Evolutionary conservation across 139 green algal genomes (phyloP), one percentile per base, ranked within the genome.

Genomic region (Trebouxia sp.): DNA sequence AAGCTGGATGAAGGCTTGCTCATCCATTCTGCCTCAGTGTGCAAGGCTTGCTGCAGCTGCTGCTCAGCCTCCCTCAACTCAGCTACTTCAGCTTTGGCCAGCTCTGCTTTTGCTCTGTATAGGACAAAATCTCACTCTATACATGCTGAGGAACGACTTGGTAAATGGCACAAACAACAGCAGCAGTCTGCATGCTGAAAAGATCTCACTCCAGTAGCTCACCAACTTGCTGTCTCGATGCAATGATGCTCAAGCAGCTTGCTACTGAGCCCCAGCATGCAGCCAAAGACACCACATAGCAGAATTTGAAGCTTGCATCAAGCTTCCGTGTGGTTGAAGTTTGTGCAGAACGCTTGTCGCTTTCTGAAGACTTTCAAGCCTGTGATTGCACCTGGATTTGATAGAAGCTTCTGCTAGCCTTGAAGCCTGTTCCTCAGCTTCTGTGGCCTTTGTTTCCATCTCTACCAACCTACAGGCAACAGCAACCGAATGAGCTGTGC

Each of bases 1-100:
- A 41, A 72, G 14, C 12, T 45, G 11, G 62, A 17, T 45, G 62
- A 45, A 26, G 62, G 62, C 62, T 72, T 72, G 62, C 32, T 72
- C n/a, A 32, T 22, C 62, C 62, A 72, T 14, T 72, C 62, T 30
- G 62, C 62, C 11, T 72, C 62, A 72, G n/a, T 72, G 35, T 24
- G 62, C 35, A 72, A n/a, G 37, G 62, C 62, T 37, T 72, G 62
- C 62, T 72, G 62, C 62, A 72, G 43, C 12, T 72, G 62, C 62
- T 72, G 28, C 32, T 72, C 62, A 32, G 43, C 32, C 35, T 72
- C 37, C 35, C 24, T 35, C 35, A 72, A 35, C 32, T 72, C 32
- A 45, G 62, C 62, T 45, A 72, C 62, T 24, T 72, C 62, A 72
- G 62, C 62, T 22, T 43, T 43, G 20, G 62, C 62, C 28, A 35